phyloP scores from a whole-genome alignment of 2,329 filamentous ascomycete species.

The Thyridium curvatum region DNA sequence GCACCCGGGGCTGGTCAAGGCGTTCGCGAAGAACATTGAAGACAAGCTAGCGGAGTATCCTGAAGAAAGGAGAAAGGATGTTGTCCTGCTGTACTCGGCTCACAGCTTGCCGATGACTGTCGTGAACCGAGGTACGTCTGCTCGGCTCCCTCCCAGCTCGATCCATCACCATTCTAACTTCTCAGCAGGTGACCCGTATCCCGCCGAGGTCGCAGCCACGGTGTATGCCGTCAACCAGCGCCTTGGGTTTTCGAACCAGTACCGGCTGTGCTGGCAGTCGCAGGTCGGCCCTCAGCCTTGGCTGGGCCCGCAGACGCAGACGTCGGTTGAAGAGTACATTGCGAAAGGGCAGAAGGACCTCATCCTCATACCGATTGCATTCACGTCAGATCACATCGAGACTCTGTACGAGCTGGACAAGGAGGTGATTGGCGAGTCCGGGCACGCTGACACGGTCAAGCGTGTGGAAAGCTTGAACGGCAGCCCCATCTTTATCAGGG shows the following conservation, averaged over 20 bases:
- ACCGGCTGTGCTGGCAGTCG: slow-evolving; percentile 94
- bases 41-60: slow-evolving; percentile 79
- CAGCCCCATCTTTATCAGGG: slow-evolving; percentile 82
- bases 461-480: slow-evolving; percentile 89
- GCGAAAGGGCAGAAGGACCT: slow-evolving; percentile 88
- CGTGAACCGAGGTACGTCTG: slow-evolving; percentile 73
- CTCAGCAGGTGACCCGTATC: slow-evolving; percentile 78
- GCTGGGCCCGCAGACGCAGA: slow-evolving; percentile 88
- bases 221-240: slow-evolving; percentile 96
- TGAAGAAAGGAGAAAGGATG: slow-evolving; percentile 68
- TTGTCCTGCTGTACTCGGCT: slow-evolving; percentile 86
- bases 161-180: slow-evolving; percentile 16
- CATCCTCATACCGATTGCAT: slow-evolving; percentile 88
- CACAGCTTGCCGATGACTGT: slow-evolving; percentile 97
- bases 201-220: slow-evolving; percentile 89
- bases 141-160: background rate
- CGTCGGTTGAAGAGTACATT: slow-evolving; percentile 83
- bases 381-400: slow-evolving; percentile 98
- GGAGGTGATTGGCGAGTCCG: slow-evolving; percentile 87
- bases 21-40: slow-evolving; percentile 89
- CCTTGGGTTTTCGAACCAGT: slow-evolving; percentile 81
- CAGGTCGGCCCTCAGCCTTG: slow-evolving; percentile 94
- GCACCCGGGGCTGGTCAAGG: slow-evolving; percentile 84
- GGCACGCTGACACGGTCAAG: slow-evolving; percentile 74
- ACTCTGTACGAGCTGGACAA: slow-evolving; percentile 90